Evolutionary conservation across 1,139 yeast genomes (phyloP), one percentile per base, ranked within the genome.

Genomic region (Kurtzmaniella quercitrusa): DNA sequence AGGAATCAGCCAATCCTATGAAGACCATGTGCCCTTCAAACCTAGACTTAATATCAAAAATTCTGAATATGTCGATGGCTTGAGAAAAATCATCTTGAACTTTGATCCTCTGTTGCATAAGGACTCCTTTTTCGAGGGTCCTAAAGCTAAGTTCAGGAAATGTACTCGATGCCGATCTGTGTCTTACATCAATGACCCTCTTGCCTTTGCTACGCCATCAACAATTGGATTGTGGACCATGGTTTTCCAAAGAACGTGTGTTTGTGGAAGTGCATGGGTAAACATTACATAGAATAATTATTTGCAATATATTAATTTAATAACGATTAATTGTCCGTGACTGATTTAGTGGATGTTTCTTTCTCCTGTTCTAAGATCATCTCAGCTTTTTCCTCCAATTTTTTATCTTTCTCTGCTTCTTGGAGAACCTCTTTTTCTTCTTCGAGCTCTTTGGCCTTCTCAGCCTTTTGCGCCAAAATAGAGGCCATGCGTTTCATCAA

Each of bases 261-360:
- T 85, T 19, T 88, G 96, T 60, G 95, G 95, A 0, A 87, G 88
- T 39, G 74, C 82, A 4, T 85, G 93, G 93, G 78, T 77, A 2
- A 70, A 66, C 49, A 49, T 36, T 23, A 21, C 28, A 23, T 26
- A 26, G 30, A 26, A 26, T 26, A 4, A 6, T 11, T 26, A 9
- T 14, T 9, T 11, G n/a, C 30, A 26, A 14, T 26, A 26, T 26
- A 26, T 26, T 26, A n/a, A n/a, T n/a, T n/a, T n/a, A n/a, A 30
- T 15, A 7, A 15, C 7, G 14, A 30, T 30, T 15, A 30, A n/a
- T 30, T 30, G n/a, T 6, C 17, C 17, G n/a, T 9, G 18, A 33
- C 18, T 6, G 5, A 33, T n/a, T n/a, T n/a, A n/a, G n/a, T n/a
- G 36, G 12, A 7, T 20, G n/a, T 7, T 16, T 21, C 5, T n/a